Conservation (phyloP, 257 asterid species). For the Ilex asprella region DNA sequence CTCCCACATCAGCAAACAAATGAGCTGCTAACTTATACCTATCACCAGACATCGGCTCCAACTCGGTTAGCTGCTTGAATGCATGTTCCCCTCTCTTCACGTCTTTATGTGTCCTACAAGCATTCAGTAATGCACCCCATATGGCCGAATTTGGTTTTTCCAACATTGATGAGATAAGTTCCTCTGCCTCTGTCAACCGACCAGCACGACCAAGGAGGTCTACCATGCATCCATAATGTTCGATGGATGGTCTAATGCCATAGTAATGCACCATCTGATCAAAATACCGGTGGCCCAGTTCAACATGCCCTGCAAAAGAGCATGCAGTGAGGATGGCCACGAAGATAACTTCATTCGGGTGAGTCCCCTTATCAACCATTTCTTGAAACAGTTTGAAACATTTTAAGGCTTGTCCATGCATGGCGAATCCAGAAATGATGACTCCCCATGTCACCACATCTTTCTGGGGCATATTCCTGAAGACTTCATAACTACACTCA, state of each 20-base stretch:
- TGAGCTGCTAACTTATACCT: slow-evolving; percentile 19
- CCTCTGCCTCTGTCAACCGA: slow-evolving; percentile 21
- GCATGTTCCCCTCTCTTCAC: slow-evolving; percentile 12
- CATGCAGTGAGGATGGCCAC: slow-evolving; percentile 25
- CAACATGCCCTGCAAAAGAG: slow-evolving; percentile 21
- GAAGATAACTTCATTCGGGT: slow-evolving; percentile 19
- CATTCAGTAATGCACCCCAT: slow-evolving; percentile 26
- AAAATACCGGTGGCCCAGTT: slow-evolving; percentile 18
- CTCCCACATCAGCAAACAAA: slow-evolving; percentile 13
- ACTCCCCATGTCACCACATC: slow-evolving; percentile 29
- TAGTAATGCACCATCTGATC: slow-evolving; percentile 16
- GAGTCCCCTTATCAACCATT: slow-evolving; percentile 12
- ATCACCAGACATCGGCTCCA: slow-evolving; percentile 15
- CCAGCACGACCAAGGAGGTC: slow-evolving; percentile 29
- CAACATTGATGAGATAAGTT: slow-evolving; percentile 17
- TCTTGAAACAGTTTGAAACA: slow-evolving; percentile 21
- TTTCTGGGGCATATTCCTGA: slow-evolving; percentile 12
- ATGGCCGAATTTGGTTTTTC: slow-evolving; percentile 19
- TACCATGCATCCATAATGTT: slow-evolving; percentile 31
- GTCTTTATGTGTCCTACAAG: slow-evolving; percentile 21
- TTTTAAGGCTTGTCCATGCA: slow-evolving; percentile 18
- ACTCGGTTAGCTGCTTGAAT: slow-evolving; percentile 3
- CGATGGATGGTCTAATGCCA: slow-evolving; percentile 22
- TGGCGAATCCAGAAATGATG: slow-evolving; percentile 19
- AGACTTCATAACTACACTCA: slow-evolving; percentile 18